Evolutionary conservation across 495 filamentous ascomycete species (phyloP).

Genomic region (Tuber magnatum): DNA sequence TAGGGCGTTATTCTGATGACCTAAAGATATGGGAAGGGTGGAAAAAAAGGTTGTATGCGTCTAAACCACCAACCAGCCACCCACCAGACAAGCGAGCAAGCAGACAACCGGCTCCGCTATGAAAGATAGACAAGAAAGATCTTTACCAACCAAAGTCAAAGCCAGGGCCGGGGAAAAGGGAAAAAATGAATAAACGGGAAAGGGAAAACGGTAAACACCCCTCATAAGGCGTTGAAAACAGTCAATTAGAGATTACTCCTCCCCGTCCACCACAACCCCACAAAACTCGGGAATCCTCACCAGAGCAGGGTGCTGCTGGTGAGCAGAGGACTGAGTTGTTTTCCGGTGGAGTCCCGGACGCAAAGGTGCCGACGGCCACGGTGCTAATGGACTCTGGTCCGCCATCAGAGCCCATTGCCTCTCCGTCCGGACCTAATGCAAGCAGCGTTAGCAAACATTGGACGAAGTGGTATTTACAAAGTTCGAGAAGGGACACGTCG

Average conservation of each 20-base stretch:
- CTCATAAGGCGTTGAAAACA: conserved; percentile 8
- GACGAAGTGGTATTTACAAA: too few species aligned
- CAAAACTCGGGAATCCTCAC: conserved; percentile 50
- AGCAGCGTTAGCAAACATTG: neutral
- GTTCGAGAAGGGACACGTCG: too few species aligned
- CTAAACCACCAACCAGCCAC: conserved; percentile 25
- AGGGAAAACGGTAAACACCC: conserved; percentile 31
- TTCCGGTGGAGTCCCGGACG: too few species aligned
- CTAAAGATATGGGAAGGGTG: conserved; percentile 11
- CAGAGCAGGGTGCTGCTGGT: too few species aligned
- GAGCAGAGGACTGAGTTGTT: too few species aligned
- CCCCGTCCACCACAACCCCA: conserved; percentile 22
- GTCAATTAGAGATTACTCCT: conserved; percentile 11
- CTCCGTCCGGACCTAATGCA: neutral
- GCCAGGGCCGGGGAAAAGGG: neutral
- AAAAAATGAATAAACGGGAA: neutral
- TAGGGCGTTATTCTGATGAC: conserved; percentile 11
- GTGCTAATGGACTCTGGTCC: too few species aligned
- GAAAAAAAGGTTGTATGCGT: conserved; percentile 20
- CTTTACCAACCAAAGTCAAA: conserved; percentile 24
- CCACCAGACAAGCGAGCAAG: conserved; percentile 18
- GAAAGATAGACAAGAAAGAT: conserved; percentile 15
- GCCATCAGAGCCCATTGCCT: too few species aligned
- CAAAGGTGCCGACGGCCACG: too few species aligned
- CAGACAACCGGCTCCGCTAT: conserved; percentile 23